A percentile compares a stretch with the other conserved stretches of the same genome.
Evolutionary conservation across 2,329 filamentous ascomycete species (phyloP).

Genomic region (Aureobasidium leucospermi): DNA sequence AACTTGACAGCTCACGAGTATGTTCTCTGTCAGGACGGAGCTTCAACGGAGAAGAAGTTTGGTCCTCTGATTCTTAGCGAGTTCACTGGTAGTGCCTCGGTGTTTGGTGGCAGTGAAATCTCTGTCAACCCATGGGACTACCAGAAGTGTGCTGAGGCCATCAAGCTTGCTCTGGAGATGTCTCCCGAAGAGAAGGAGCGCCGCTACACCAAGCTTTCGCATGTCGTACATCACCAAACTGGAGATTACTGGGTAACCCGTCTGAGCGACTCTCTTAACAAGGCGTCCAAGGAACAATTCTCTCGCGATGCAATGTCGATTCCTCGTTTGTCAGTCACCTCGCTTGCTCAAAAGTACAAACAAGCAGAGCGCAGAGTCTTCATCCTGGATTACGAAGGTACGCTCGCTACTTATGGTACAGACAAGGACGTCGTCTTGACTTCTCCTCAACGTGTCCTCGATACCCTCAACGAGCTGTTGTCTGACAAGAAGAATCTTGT

Average conservation of each 20-base stretch:
- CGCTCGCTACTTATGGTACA: conserved; percentile 78
- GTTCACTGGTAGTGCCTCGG: conserved; percentile 83
- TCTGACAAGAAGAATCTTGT: conserved; percentile 75
- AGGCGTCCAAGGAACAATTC: conserved; percentile 76
- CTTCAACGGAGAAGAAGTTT: conserved; percentile 68
- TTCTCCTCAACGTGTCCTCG: conserved; percentile 77
- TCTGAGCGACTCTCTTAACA: conserved; percentile 62
- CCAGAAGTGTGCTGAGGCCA: conserved; percentile 75
- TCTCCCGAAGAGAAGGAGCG: conserved; percentile 61
- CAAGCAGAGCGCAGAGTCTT: conserved; percentile 65
- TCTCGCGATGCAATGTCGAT: conserved; percentile 78
- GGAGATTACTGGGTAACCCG: conserved; percentile 80
- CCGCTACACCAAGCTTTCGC: conserved; percentile 67
- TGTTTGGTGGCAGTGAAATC: conserved; percentile 74
- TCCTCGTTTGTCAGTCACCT: conserved; percentile 67
- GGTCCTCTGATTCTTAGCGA: conserved; percentile 88
- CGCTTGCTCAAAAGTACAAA: conserved; percentile 60
- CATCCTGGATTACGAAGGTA: conserved; percentile 90
- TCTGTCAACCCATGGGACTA: conserved; percentile 96
- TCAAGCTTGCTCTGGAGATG: conserved; percentile 79
- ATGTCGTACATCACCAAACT: conserved; percentile 71
- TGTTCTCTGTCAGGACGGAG: conserved; percentile 84
- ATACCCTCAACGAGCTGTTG: conserved; percentile 73
- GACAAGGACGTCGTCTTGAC: conserved; percentile 78
- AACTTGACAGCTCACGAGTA: conserved; percentile 94